Base-by-base conservation (phyloP, 208 protist genomes). In the Acanthamoeba lenticulata region DNA sequence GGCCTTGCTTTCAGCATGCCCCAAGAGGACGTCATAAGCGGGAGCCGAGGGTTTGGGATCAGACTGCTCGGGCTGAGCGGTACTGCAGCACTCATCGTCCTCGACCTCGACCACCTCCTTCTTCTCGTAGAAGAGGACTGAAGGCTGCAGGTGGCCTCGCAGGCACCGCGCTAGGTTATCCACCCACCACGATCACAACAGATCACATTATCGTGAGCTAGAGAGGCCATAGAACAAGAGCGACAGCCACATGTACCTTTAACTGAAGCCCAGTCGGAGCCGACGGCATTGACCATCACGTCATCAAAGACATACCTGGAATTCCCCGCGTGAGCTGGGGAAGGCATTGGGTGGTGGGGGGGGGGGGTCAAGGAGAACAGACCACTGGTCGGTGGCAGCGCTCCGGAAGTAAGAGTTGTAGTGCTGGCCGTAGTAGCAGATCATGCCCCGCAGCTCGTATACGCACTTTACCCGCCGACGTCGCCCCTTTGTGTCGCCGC, bases 351-450 rank as follows among this genome's bases (percentile, higher is more conserved):
- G 11, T 27, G 15, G 15, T 49, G 5, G 13, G 27, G 21, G 57
- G 57, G n/a, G 21, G 5, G 57, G 27, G 21, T n/a, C 13, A 65
- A 34, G 67, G 40, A 79, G 36, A 15, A 88, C 27, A 9, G 4
- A 62, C 79, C 79, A 88, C 29, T 49, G 19, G n/a, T 27, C 34
- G 9, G 45, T 49, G 21, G n/a, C 29, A 57, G 79, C 19, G 79
- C 79, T 88, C 40, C 57, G 34, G 34, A 88, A 88, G 44, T 88
- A 88, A n/a, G 40, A 88, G 79, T 57, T 60, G 79, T 88, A 88
- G 45, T 88, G 79, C 79, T 62, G 40, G 19, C 79, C 79, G 32
- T 88, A 88, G 45, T 88, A 88, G 34, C 79, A 88, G 7, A 88
- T 60, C 79, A 88, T 88, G 27, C 79, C 79, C 21, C 79, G 79